Evolutionary conservation across 257 asterid genomes (phyloP).

Genomic region (Cruciata laevipes): DNA sequence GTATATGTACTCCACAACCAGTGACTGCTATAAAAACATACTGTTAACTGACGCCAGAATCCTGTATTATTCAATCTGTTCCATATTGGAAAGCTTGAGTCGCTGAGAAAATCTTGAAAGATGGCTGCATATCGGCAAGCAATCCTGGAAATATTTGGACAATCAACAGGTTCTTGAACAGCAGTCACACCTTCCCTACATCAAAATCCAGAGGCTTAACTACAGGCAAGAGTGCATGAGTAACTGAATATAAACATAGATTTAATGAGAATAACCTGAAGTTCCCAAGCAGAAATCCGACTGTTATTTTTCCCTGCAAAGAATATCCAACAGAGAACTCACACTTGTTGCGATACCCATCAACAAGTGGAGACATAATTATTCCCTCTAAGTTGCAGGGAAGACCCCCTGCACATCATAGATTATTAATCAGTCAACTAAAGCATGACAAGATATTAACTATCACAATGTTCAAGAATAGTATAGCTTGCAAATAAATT

Average conservation of each 20-base stretch:
- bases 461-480: background rate
- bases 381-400: conserved; percentile 91
- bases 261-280: conserved; percentile 52
- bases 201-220: conserved; percentile 11
- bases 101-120: conserved; percentile 75
- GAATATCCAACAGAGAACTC: conserved; percentile 95
- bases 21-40: conserved; percentile 19
- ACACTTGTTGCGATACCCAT: conserved; percentile 96
- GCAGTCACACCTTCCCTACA: conserved; percentile 98
- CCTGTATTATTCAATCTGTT: conserved; percentile 91
- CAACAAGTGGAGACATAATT: conserved; percentile 62
- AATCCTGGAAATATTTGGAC: conserved; percentile 76
- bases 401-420: conserved; percentile 71
- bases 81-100: conserved; percentile 70
- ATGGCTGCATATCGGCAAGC: conserved; percentile 69
- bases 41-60: conserved; percentile 99
- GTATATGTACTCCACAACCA: background rate
- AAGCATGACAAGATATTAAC: background rate
- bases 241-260: background rate
- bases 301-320: conserved; percentile 73
- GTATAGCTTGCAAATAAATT: background rate
- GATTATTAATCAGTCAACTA: conserved; percentile 18
- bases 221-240: conserved; percentile 12
- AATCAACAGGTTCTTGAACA: conserved; percentile 82
- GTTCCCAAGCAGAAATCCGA: conserved; percentile 90